These are phyloP conservation scores for Cyclotella cryptica DNA, from an alignment of 108 stramenopile genomes.

Conservation along the genomic window DNA sequence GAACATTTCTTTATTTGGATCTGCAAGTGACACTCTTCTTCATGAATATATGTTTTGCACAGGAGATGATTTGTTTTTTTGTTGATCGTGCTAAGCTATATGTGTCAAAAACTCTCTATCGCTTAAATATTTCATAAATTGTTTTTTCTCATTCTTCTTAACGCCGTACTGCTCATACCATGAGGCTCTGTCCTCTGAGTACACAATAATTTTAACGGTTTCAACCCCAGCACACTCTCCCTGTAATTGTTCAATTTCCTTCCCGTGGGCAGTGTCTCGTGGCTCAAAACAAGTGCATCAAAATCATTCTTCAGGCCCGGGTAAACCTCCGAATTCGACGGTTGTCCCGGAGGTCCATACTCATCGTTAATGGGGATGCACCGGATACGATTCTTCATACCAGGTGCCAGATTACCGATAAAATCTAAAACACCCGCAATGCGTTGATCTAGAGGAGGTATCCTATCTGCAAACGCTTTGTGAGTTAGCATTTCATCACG, in stretches of 20 bases:
- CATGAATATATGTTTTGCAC: no score
- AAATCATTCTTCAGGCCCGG: conserved; percentile 59
- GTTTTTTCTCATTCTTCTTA: conserved; percentile 57
- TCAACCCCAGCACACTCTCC: conserved; percentile 56
- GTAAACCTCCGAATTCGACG: conserved; percentile 33
- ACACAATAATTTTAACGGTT: conserved; percentile 79
- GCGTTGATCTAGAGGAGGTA: conserved; percentile 68
- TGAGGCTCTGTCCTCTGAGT: conserved; percentile 87
- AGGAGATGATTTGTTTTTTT: no score
- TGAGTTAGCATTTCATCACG: conserved; percentile 82
- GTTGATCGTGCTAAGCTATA: no score
- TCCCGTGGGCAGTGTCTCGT: conserved; percentile 85
- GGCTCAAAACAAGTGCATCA: conserved; percentile 84
- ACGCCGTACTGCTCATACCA: conserved; percentile 88
- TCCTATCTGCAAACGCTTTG: conserved; percentile 74
- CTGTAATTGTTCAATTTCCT: conserved; percentile 76
- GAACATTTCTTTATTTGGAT: no score
- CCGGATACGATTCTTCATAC: conserved; percentile 83
- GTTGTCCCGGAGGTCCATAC: conserved; percentile 81
- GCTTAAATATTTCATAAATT: not conserved
- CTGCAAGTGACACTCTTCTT: no score
- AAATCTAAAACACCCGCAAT: conserved; percentile 75
- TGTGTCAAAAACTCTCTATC: not conserved
- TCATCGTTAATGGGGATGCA: conserved; percentile 77
- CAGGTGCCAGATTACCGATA: conserved; percentile 80